phyloP scores from a whole-genome alignment of 495 filamentous ascomycete species.

The Xylaria palmicola region DNA sequence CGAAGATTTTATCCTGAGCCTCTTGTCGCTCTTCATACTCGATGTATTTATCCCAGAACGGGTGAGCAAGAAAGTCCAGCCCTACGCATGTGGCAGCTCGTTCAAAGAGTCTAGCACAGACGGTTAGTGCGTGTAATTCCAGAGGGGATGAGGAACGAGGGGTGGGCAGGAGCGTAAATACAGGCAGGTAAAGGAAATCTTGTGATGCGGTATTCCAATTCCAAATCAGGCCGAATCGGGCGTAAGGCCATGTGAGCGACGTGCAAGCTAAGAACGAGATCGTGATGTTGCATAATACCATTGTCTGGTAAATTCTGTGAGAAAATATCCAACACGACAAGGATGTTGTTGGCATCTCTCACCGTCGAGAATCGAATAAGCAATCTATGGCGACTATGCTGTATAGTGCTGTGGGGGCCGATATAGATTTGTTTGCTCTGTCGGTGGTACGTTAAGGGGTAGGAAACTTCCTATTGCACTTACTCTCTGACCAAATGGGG shows the following conservation, averaged over 20 bases:
- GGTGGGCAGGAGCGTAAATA: slow-evolving; percentile 55
- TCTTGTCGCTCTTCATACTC: slow-evolving; percentile 93
- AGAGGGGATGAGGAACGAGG: slow-evolving; percentile 36
- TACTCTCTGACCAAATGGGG: slow-evolving; percentile 98
- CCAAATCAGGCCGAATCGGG: slow-evolving; percentile 48
- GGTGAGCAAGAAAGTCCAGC: slow-evolving; percentile 89
- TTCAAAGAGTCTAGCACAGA: slow-evolving; percentile 77
- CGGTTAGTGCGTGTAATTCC: slow-evolving; percentile 52
- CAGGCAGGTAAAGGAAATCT: slow-evolving; percentile 55
- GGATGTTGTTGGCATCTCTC: slow-evolving; percentile 54
- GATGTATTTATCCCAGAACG: slow-evolving; percentile 98
- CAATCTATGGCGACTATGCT: slow-evolving; percentile 29
- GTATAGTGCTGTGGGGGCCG: slow-evolving; percentile 28
- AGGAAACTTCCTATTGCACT: slow-evolving; percentile 75
- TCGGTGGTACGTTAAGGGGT: slow-evolving; percentile 56
- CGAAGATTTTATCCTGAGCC: slow-evolving; percentile 81
- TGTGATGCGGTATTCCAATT: slow-evolving; percentile 51
- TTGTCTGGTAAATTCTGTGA: slow-evolving; percentile 60
- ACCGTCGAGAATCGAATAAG: slow-evolving; percentile 43
- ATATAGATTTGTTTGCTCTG: slow-evolving; percentile 33
- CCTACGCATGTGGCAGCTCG: slow-evolving; percentile 82
- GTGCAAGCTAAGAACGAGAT: slow-evolving; percentile 46
- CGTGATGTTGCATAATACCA: slow-evolving; percentile 45
- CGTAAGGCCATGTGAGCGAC: slow-evolving; percentile 40
- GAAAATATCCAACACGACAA: slow-evolving; percentile 51